These are phyloP conservation scores for Allantophomopsis cytisporea DNA, from an alignment of 2,329 filamentous ascomycete species.

Conservation along the genomic window DNA sequence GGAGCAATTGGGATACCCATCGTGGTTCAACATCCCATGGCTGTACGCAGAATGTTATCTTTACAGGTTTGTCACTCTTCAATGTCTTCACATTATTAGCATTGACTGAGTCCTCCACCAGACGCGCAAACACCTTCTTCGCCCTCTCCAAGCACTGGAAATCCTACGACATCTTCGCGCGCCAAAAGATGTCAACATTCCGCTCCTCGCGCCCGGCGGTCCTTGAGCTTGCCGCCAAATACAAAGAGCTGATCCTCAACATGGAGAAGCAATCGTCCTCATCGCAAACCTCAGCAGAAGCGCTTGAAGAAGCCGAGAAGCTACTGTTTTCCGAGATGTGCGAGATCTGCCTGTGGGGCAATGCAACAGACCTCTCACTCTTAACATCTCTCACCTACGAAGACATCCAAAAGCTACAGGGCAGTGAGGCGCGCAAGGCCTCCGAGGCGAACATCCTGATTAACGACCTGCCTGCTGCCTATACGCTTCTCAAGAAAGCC, in stretches of 20 bases:
- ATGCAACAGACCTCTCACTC: conserved; percentile 87
- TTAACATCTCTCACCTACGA: conserved; percentile 85
- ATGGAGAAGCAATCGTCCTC: conserved; percentile 34
- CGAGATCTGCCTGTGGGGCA: conserved; percentile 95
- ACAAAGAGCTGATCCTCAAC: conserved; percentile 59
- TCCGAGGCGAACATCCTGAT: conserved; percentile 85
- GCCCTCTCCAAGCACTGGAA: conserved; percentile 71
- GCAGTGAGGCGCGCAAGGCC: conserved; percentile 70
- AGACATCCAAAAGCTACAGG: conserved; percentile 93
- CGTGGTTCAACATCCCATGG: conserved; percentile 81
- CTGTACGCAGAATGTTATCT: conserved; percentile 90
- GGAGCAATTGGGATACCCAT: conserved; percentile 54
- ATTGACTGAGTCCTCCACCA: conserved; percentile 20
- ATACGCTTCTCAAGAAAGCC: conserved; percentile 51
- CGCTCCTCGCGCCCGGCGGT: conserved; percentile 81
- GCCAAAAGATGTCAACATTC: conserved; percentile 87
- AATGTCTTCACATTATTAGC: not conserved
- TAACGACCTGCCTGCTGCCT: conserved; percentile 69
- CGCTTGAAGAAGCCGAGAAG: conserved; percentile 50
- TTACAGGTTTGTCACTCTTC: conserved; percentile 39
- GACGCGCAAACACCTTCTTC: conserved; percentile 73
- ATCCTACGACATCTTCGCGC: conserved; percentile 75
- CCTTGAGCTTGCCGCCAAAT: conserved; percentile 66
- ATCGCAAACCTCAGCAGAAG: conserved; percentile 10
- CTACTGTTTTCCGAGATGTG: conserved; percentile 84